phyloP scores from a whole-genome alignment of 2,329 filamentous ascomycete genomes.

The Leptosphaerulina australis region DNA sequence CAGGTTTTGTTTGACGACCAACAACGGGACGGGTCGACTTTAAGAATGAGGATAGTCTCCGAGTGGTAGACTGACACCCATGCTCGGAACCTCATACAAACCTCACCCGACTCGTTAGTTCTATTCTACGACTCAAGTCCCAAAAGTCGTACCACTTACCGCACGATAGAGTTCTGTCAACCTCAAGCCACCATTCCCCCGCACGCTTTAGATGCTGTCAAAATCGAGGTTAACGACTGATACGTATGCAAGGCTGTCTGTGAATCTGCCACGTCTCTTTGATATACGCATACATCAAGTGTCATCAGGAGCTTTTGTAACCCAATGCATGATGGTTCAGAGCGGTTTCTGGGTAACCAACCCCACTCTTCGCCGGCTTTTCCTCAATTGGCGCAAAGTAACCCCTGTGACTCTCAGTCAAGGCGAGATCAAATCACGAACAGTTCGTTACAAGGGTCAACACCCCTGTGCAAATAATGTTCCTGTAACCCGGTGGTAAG shows the following conservation, averaged over 20 bases:
- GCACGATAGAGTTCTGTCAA: background rate
- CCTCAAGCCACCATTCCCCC: background rate
- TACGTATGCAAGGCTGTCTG: background rate
- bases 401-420: constrained; percentile 18
- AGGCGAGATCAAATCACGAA: constrained; percentile 15
- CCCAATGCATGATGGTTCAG: background rate
- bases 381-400: constrained; percentile 14
- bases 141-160: background rate
- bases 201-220: background rate
- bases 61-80: background rate
- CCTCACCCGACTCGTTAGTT: constrained; percentile 4
- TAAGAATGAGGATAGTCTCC: background rate
- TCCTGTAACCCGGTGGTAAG: constrained; percentile 8
- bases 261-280: background rate
- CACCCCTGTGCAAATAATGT: constrained; percentile 4
- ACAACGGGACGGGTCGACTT: background rate
- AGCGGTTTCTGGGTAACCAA: background rate
- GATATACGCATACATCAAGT: background rate
- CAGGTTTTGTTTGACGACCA: background rate
- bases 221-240: background rate
- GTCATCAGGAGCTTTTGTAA: background rate
- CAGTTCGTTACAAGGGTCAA: constrained; percentile 9
- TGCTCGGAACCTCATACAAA: background rate
- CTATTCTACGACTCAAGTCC: constrained; percentile 1
- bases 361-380: constrained; percentile 8